Percentiles rank a stretch among this genome's conserved stretches.
Evolutionary conservation across 2,329 filamentous ascomycete species (phyloP).

Genomic region (Cercospora nicotianae): DNA sequence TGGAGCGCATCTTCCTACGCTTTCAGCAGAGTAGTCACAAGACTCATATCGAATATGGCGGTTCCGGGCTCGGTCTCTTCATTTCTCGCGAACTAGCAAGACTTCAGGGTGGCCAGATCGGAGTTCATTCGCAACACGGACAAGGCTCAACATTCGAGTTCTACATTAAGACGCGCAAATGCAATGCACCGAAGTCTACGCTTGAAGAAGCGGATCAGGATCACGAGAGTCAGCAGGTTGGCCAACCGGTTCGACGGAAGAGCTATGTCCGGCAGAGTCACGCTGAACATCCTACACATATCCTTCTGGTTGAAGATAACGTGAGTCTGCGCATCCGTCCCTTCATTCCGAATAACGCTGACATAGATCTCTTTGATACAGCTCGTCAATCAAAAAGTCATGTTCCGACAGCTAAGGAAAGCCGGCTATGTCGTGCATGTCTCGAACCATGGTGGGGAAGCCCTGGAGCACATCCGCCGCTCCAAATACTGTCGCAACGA

Average conservation of each 20-base stretch:
- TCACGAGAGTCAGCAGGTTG: background rate
- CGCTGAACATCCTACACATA: conserved; percentile 41
- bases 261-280: background rate
- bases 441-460: conserved; percentile 35
- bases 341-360: conserved; percentile 41
- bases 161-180: conserved; percentile 52
- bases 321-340: conserved; percentile 64
- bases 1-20: conserved; percentile 60
- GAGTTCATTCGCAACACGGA: conserved; percentile 59
- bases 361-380: conserved; percentile 45
- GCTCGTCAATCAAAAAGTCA: conserved; percentile 46
- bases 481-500: conserved; percentile 4
- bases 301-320: conserved; percentile 40
- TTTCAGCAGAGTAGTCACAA: conserved; percentile 68
- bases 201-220: background rate
- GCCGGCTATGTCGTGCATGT: conserved; percentile 29
- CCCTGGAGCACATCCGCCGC: conserved; percentile 28
- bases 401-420: conserved; percentile 27
- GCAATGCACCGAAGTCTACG: conserved; percentile 2
- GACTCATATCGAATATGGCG: conserved; percentile 69
- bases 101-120: conserved; percentile 69
- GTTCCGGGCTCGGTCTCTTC: conserved; percentile 68
- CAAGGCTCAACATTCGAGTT: conserved; percentile 67
- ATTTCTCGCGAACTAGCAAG: conserved; percentile 67
- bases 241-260: background rate